Percentiles rank a stretch among this genome's conserved stretches.
Evolutionary conservation across 345 rosid genomes (phyloP).

Genomic region (Eucalyptus erythrocorys): DNA sequence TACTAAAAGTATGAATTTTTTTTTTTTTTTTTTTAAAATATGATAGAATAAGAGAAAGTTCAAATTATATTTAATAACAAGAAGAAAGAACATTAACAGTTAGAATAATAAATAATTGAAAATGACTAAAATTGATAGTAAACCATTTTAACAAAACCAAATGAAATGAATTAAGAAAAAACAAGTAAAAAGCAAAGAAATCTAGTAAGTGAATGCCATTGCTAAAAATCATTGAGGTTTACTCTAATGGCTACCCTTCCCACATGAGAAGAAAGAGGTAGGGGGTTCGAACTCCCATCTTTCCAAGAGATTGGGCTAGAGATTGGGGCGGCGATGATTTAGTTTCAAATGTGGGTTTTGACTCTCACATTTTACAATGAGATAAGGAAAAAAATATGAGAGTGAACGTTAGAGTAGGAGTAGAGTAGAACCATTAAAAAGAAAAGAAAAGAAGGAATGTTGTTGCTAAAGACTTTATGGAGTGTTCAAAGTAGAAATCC

Average conservation of each 20-base stretch:
- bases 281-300: no score
- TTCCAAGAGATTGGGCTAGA: no score
- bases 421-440: rapidly evolving
- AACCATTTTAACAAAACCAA: neutral
- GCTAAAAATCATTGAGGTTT: no score
- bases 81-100: neutral
- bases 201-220: neutral
- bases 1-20: neutral
- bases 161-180: neutral
- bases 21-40: no score
- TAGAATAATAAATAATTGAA: neutral
- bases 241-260: rapidly evolving
- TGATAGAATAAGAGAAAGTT: neutral
- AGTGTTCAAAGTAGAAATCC: neutral
- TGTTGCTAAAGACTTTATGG: neutral
- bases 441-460: no score
- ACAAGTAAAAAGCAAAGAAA: neutral
- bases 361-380: no score
- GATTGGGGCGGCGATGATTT: no score
- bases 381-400: no score
- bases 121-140: neutral
- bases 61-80: neutral
- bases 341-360: no score
- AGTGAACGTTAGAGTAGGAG: no score
- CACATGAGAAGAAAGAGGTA: no score